Evolutionary conservation across 139 green algal species (phyloP).

Genomic region (Picochlorum costavermella): DNA sequence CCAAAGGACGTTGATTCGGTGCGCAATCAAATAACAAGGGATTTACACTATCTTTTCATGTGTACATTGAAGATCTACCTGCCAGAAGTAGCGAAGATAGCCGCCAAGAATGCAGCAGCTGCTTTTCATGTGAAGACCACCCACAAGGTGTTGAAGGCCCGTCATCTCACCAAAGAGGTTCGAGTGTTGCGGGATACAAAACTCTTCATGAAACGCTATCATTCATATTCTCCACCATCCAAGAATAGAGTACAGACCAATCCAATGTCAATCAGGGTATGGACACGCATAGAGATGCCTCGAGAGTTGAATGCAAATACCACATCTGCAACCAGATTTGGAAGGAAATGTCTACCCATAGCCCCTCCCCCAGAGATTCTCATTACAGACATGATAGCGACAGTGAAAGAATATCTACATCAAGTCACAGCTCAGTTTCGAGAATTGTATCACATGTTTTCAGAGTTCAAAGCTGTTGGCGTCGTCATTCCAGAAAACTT

Average conservation of each 20-base stretch:
- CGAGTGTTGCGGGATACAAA: conserved; percentile 67
- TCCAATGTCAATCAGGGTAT: too few species aligned
- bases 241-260: neutral
- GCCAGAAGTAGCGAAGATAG: conserved; percentile 1
- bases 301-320: too few species aligned
- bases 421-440: conserved; percentile 33
- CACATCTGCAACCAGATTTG: too few species aligned
- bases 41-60: conserved; percentile 59
- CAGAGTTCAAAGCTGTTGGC: neutral
- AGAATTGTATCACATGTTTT: conserved; percentile 62
- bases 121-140: conserved; percentile 7
- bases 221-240: neutral
- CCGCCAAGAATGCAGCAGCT: conserved; percentile 1
- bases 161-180: conserved; percentile 12
- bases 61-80: conserved; percentile 48
- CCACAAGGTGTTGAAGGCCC: conserved; percentile 8
- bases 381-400: conserved; percentile 21
- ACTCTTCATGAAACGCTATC: conserved; percentile 80
- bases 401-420: conserved; percentile 39
- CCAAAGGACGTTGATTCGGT: neutral
- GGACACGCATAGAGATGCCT: too few species aligned
- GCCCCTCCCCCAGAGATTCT: conserved; percentile 45
- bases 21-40: conserved; percentile 45
- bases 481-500: too few species aligned
- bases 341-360: neutral